These are phyloP conservation scores for Pythium dissotocum DNA, from an alignment of 352 stramenopile genomes.

Conservation along the genomic window DNA sequence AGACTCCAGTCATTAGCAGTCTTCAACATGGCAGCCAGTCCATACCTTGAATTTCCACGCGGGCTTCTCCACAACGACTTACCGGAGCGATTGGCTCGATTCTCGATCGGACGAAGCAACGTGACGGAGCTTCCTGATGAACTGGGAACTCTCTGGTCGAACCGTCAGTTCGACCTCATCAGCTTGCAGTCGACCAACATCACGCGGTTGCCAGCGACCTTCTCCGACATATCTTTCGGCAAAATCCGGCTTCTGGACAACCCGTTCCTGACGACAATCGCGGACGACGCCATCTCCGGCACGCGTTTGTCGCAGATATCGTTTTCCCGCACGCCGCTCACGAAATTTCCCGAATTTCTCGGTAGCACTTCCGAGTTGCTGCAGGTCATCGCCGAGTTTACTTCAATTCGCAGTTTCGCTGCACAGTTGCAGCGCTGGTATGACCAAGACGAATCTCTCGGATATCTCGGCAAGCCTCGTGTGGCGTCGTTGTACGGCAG, in stretches of 20 bases:
- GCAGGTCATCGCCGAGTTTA: slow-evolving; percentile 11
- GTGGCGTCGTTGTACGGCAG: slow-evolving; percentile 5
- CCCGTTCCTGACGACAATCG: neutral
- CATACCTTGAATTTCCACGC: slow-evolving; percentile 2
- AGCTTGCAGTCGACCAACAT: slow-evolving; percentile 22
- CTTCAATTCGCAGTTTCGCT: slow-evolving; percentile 1
- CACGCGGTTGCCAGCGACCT: slow-evolving; percentile 2
- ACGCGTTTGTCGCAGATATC: neutral
- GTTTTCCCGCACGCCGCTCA: slow-evolving; percentile 18
- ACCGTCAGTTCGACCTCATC: slow-evolving; percentile 12
- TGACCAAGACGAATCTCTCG: neutral
- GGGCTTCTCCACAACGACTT: slow-evolving; percentile 16
- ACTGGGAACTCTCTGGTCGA: slow-evolving; percentile 12
- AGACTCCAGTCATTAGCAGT: slow-evolving; percentile 13
- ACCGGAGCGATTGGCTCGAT: slow-evolving; percentile 12
- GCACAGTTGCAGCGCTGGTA: slow-evolving; percentile 14
- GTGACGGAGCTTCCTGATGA: slow-evolving; percentile 17
- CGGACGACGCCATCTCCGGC: slow-evolving; percentile 4
- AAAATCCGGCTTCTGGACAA: slow-evolving; percentile 25
- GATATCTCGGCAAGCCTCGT: neutral
- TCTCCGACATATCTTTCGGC: neutral
- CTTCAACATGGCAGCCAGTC: slow-evolving; percentile 17
- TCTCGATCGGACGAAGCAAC: slow-evolving; percentile 20
- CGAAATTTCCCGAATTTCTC: neutral
- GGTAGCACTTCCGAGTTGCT: slow-evolving; percentile 9